Base-by-base conservation (phyloP, 306 rosid genomes). In the Calophaca sinica region DNA sequence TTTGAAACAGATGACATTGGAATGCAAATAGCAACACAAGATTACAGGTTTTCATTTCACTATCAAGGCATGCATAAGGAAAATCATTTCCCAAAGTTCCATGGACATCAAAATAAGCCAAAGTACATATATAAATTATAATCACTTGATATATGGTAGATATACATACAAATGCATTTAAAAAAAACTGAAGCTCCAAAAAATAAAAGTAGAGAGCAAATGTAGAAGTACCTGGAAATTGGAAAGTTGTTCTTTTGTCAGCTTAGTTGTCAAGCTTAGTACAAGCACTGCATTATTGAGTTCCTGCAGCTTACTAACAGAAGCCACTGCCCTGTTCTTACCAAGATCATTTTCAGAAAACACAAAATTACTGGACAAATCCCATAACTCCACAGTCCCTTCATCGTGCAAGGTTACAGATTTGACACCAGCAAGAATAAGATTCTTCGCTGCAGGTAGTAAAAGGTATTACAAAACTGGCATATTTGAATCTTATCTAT, bases 351-450 rank as follows among this genome's bases (percentile, higher is more conserved):
- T 87, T 75, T 90, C 96, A 0, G 90, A 68, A 75, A 93, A 93
- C 20, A 89, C 81, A 72, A 93, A 93, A 62, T 89, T 88, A 76
- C 98, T 79, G 46, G 96, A 90, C 80, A 93, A 76, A 85, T 90
- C 96, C 98, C 96, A 93, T 53, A 90, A 79, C 82, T 90, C 93
- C 59, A 90, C 96, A 9, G 50, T 77, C 79, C 89, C 96, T 75
- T 93, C 98, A 70, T 93, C 98, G 2, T 93, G 98, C 88, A 93
- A 84, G 66, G 91, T 93, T 85, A 93, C 96, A 62, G 98, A 89
- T 82, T 90, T 93, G 28, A 93, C 96, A 61, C 98, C 98, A 79
- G 98, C 98, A 79, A 93, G 98, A 77, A 93, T 84, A 76, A 90
- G 96, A 72, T 93, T 93, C 81, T 93, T 93, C 2, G 96, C 96